Evolutionary conservation across 768 basidiomycete genomes (phyloP).

Genomic region (Strobilomyces echinocephalus): DNA sequence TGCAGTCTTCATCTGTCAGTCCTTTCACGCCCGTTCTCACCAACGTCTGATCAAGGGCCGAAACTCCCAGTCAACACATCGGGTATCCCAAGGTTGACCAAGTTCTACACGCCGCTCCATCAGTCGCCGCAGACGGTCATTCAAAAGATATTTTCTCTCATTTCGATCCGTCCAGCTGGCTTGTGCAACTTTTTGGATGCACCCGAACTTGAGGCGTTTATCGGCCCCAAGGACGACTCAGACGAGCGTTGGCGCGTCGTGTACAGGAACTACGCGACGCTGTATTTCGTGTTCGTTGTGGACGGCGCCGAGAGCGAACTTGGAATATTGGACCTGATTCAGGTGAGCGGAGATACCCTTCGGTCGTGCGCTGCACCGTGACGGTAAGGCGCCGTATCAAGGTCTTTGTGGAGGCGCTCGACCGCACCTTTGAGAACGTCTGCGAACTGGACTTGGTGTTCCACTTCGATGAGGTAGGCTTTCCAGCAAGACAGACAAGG

Average conservation of each 20-base stretch:
- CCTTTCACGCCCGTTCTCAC: conserved; percentile 14
- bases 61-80: conserved; percentile 80
- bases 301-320: conserved; percentile 96
- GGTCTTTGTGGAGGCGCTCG: conserved; percentile 97
- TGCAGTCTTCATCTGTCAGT: conserved; percentile 78
- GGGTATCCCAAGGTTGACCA: conserved; percentile 77
- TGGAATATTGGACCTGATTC: conserved; percentile 92
- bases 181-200: conserved; percentile 97
- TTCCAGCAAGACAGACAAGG: background rate
- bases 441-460: conserved; percentile 98
- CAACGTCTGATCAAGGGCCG: conserved; percentile 15
- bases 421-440: conserved; percentile 95
- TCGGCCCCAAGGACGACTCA: conserved; percentile 47
- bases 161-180: conserved; percentile 73
- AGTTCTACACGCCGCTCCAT: conserved; percentile 82
- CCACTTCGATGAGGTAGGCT: conserved; percentile 90
- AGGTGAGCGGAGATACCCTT: conserved; percentile 49
- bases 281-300: conserved; percentile 96
- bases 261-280: conserved; percentile 92
- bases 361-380: background rate
- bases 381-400: background rate
- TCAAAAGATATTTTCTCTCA: conserved; percentile 85
- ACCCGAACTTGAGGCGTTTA: conserved; percentile 73
- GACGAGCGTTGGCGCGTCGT: conserved; percentile 80
- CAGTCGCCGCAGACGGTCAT: conserved; percentile 60